A percentile compares a stretch with the other conserved stretches of the same genome.
phyloP scores from a whole-genome alignment of 2,329 filamentous ascomycete genomes.

The Ophiostoma perfectum region DNA sequence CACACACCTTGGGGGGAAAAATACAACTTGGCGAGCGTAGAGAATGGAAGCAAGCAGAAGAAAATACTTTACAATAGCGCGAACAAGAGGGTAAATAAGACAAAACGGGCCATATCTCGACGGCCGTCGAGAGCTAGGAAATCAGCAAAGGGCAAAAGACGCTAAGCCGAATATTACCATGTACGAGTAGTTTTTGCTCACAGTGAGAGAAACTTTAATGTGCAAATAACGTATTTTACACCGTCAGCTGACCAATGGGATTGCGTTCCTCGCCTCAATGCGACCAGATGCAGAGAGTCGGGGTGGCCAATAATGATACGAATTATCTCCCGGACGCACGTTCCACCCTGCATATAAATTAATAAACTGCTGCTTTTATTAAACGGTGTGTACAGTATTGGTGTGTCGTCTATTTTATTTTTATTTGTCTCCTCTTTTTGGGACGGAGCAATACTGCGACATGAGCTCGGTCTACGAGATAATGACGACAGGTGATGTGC shows the following conservation, averaged over 20 bases:
- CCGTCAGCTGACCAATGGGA: background rate
- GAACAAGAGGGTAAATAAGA: background rate
- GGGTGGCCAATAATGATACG: background rate
- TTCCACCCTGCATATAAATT: background rate
- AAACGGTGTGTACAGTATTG: background rate
- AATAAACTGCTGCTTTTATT: too few relatives aligned
- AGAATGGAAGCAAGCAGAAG: background rate
- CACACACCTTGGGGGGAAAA: background rate
- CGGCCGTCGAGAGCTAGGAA: background rate
- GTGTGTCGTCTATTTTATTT: background rate
- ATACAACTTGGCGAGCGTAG: background rate
- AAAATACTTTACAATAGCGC: background rate
- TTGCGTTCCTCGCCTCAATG: background rate
- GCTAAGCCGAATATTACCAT: background rate
- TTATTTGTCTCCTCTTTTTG: too few relatives aligned
- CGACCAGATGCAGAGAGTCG: background rate
- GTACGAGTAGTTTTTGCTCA: background rate
- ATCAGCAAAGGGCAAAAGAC: background rate
- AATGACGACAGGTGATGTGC: background rate
- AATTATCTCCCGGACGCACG: slow-evolving; percentile 10
- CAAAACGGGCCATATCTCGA: background rate
- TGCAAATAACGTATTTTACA: background rate
- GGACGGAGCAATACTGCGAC: background rate
- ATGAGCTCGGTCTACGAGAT: slow-evolving; percentile 8
- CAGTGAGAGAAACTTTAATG: slow-evolving; percentile 14